A percentile compares a stretch with the other conserved stretches of the same genome.
These are phyloP conservation scores for Apophysomyces sp. DNA, from an alignment of 371 early-diverging fungal species.

Conservation along the genomic window DNA sequence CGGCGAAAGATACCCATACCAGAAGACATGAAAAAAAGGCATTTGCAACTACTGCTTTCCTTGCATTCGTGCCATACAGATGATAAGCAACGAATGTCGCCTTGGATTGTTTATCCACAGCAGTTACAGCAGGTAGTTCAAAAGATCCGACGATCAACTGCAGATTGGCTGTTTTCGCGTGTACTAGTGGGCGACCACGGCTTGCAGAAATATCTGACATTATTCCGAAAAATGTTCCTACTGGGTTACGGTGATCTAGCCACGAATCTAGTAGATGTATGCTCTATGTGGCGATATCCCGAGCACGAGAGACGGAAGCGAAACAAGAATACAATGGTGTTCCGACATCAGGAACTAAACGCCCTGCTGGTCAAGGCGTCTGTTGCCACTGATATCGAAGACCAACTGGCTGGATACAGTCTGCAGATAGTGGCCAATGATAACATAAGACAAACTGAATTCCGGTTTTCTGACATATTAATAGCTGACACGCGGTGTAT, in stretches of 20 bases:
- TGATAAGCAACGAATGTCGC: constrained; percentile 4
- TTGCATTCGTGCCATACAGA: constrained; percentile 16
- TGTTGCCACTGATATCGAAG: constrained; percentile 34
- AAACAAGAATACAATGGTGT: constrained; percentile 18
- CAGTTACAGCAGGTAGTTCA: constrained; percentile 37
- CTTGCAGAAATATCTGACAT: constrained; percentile 53
- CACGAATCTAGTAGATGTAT: constrained; percentile 60
- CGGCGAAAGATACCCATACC: constrained; percentile 38
- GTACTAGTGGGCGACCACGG: constrained; percentile 61
- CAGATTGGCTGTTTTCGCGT: constrained; percentile 67
- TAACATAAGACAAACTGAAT: background rate
- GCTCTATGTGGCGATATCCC: constrained; percentile 37
- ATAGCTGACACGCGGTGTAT: constrained; percentile 51
- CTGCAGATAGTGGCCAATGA: constrained; percentile 13
- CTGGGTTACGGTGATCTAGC: constrained; percentile 72
- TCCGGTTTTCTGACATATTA: constrained; percentile 51
- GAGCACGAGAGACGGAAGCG: background rate
- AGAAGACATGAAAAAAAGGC: constrained; percentile 36
- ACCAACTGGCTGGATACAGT: constrained; percentile 25
- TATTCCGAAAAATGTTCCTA: constrained; percentile 66
- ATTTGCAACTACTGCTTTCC: constrained; percentile 36
- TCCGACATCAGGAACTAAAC: constrained; percentile 62
- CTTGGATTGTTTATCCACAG: constrained; percentile 23
- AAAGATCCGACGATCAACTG: constrained; percentile 58
- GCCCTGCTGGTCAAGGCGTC: constrained; percentile 53